Percentiles rank a stretch among this genome's conserved stretches.
These are phyloP conservation scores for Houttuynia cordata DNA, from an alignment of 164 flowering plant genomes.

Conservation along the genomic window DNA sequence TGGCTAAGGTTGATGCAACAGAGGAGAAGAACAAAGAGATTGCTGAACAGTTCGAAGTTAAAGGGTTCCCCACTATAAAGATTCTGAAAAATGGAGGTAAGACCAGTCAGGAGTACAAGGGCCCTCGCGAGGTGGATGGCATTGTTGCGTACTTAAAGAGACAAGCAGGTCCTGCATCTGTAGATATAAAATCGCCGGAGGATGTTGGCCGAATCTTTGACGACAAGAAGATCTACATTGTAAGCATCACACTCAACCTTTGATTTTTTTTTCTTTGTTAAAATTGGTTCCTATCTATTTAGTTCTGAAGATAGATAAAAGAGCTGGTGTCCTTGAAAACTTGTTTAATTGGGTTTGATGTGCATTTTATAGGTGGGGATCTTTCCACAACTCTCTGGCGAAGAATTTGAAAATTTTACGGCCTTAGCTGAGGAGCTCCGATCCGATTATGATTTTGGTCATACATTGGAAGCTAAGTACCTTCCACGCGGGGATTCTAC, in stretches of 20 bases:
- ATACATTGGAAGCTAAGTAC: constrained; percentile 65
- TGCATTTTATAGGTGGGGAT: constrained; percentile 74
- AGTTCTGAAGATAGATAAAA: too few relatives aligned
- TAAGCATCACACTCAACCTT: background rate
- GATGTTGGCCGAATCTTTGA: constrained; percentile 16
- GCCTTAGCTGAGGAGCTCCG: constrained; percentile 63
- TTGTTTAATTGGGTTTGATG: too few relatives aligned
- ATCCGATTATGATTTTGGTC: constrained; percentile 75
- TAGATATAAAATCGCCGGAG: constrained; percentile 57
- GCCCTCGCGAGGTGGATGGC: constrained; percentile 86
- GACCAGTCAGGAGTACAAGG: constrained; percentile 64
- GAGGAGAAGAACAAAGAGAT: constrained; percentile 61
- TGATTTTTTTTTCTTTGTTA: too few relatives aligned
- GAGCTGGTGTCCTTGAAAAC: background rate
- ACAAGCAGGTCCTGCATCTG: constrained; percentile 80
- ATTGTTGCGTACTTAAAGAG: constrained; percentile 64
- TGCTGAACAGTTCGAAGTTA: constrained; percentile 40
- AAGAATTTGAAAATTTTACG: constrained; percentile 55
- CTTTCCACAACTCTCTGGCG: constrained; percentile 75
- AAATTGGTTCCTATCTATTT: too few relatives aligned
- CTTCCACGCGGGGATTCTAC: constrained; percentile 78
- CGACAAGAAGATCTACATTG: background rate
- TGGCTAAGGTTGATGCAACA: constrained; percentile 82
- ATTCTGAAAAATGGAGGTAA: constrained; percentile 75
- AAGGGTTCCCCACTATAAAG: constrained; percentile 80